Evolutionary conservation across 2,329 filamentous ascomycete species (phyloP), one percentile per base, ranked within the genome.

Genomic region (Colletotrichum sp.): DNA sequence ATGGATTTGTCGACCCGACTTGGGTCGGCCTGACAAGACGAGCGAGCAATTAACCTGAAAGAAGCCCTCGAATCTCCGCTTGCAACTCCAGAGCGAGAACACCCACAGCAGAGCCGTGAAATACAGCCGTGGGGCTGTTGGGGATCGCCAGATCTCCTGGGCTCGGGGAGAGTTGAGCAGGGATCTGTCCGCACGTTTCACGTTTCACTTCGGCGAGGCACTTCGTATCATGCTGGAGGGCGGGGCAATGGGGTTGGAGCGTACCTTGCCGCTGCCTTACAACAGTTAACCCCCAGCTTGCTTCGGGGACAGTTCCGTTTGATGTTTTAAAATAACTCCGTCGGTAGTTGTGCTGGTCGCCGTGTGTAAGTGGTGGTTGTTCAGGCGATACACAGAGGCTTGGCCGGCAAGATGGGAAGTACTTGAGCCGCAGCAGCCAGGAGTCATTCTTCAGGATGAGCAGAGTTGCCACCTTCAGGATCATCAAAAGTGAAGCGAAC

Each of bases 121-220:
- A 13, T 67, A 22, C 48, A 16, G 19, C 52, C 15, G 36, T 36
- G 60, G 32, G 52, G 63, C 39, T 25, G 39, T 67, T 63, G 70
- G 63, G 64, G 69, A 75, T 73, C 69, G 63, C 55, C 73, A 64
- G 63, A 72, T 68, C 69, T 30, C 61, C 63, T 59, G 59, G 32
- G 63, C 61, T 34, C 25, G 73, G 63, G 32, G 34, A n/a, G 64
- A 69, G 64, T 68, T 73, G 70, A 68, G 70, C 73, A 73, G 64
- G 73, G 73, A 75, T 75, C 70, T 72, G 70, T 65, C 64, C 70
- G 64, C 73, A 73, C 70, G 73, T 75, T 75, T 75, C 73, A 73
- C 70, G 70, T 75, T 75, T 75, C 73, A 75, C 70, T 60, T 73
- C 64, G 73, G 70, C 65, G 65, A 75, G 70, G 69, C 59, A 73